Percentiles rank a stretch among this genome's conserved stretches.
phyloP scores from a whole-genome alignment of 768 basidiomycete genomes.

The Russula sp. region DNA sequence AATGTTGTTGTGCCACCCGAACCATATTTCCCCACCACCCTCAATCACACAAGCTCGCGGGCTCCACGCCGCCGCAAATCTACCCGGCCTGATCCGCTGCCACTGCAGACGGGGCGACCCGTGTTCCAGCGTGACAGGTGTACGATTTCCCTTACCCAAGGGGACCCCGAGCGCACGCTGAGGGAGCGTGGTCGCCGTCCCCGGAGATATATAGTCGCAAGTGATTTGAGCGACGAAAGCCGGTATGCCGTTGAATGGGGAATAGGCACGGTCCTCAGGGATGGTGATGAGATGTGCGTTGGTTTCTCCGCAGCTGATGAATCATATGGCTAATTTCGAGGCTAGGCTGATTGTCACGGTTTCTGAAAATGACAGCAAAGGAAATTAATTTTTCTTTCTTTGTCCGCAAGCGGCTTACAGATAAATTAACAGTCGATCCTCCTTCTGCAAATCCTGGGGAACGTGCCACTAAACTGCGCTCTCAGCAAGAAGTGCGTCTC shows the following conservation, averaged over 20 bases:
- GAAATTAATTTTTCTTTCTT: conserved; percentile 36
- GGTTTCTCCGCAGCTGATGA: not conserved
- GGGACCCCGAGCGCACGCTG: conserved; percentile 54
- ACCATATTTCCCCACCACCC: conserved; percentile 71
- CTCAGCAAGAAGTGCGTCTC: conserved; percentile 78
- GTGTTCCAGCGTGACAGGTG: conserved; percentile 87
- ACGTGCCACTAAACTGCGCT: conserved; percentile 68
- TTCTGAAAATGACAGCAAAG: conserved; percentile 86
- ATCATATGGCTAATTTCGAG: conserved; percentile 6
- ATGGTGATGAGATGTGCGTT: conserved; percentile 81
- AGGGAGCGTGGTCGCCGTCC: conserved; percentile 48
- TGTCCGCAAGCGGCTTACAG: not conserved
- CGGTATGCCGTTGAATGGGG: conserved; percentile 97
- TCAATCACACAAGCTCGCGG: conserved; percentile 39
- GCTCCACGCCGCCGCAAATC: conserved; percentile 50
- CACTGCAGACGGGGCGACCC: conserved; percentile 65
- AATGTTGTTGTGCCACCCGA: conserved; percentile 82
- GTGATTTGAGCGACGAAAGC: conserved; percentile 91
- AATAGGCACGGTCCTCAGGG: conserved; percentile 89
- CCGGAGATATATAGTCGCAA: conserved; percentile 78
- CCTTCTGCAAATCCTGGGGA: conserved; percentile 64
- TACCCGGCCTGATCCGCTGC: conserved; percentile 55
- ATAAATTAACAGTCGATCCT: conserved; percentile 48
- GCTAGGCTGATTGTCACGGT: conserved; percentile 76
- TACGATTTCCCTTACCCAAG: conserved; percentile 83